Evolutionary conservation across 2,329 filamentous ascomycete genomes (phyloP), one percentile per base, ranked within the genome.

Genomic region (Lachnum nothofagi): DNA sequence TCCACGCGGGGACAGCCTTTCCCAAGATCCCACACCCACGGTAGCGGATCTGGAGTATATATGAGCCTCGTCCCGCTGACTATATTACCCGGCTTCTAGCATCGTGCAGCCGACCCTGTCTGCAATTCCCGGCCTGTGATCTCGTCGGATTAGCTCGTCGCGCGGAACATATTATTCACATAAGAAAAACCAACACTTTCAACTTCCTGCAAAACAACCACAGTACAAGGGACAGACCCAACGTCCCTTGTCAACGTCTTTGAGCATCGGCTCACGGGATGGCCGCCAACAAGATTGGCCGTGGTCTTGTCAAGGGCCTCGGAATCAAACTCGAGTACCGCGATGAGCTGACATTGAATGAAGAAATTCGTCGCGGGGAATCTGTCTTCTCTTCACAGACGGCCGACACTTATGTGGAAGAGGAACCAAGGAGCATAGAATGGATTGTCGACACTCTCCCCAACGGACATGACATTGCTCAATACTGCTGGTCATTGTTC

Each of bases 311-410:
- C 65, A 93, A 88, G 67, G 76, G 75, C 52, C 75, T 96, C 29
- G 85, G 87, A 50, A 95, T 96, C 75, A 87, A 93, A 67, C 72
- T 95, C 25, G 74, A 88, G 52, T 80, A 85, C 53, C 75, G 80
- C 37, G 78, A 91, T 51, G 75, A 78, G 46, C 69, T 73, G 34
- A 70, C 71, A 46, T 68, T 73, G 34, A 70, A 71, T 29, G 60
- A 69, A 17, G 82, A 88, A 43, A 77, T 82, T 39, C 75, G 89
- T 44, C 86, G 84, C 10, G 87, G 87, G 59, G 89, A 93, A 67
- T 94, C 89, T 1, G 76, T 86, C 50, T 82, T 89, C 61, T 93
- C 90, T 0, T 74, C 80, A 29, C 77, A 79, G 37, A 88, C 83
- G 1, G 79, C 82, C 35, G 85, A 91, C 58, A 84, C 79, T 41